A percentile compares a stretch with the other conserved stretches of the same genome.
Conservation (phyloP, 257 asterid genomes). For the Solanum stenotomum region DNA sequence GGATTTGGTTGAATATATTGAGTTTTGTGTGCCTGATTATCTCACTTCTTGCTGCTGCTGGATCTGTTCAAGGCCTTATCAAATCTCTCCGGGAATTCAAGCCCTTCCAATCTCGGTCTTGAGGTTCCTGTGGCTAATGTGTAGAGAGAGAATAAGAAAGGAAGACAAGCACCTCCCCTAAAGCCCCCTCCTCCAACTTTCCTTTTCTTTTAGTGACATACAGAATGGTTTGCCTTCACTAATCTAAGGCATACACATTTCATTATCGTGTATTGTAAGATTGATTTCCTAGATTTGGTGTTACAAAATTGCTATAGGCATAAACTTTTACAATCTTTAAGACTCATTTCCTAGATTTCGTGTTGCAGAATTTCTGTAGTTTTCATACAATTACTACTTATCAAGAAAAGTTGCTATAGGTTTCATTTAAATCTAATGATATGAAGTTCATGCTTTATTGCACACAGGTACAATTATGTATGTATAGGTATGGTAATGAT, state of each 20-base stretch:
- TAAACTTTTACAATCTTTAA: not conserved
- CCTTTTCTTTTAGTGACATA: not conserved
- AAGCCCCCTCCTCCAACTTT: not conserved
- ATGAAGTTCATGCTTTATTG: not conserved
- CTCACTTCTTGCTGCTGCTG: slow-evolving; percentile 55
- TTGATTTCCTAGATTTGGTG: not conserved
- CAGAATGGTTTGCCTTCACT: not conserved
- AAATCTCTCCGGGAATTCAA: slow-evolving; percentile 14
- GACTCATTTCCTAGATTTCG: not conserved
- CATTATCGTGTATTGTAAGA: not conserved
- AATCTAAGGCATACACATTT: not conserved
- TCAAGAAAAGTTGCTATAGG: not conserved
- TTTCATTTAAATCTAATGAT: not conserved
- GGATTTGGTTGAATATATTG: slow-evolving; percentile 40
- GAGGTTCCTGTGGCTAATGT: not conserved
- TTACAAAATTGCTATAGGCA: not conserved
- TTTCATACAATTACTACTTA: not conserved
- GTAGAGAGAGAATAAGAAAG: not conserved
- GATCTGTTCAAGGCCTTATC: slow-evolving; percentile 46
- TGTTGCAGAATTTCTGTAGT: not conserved
- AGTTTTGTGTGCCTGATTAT: slow-evolving; percentile 34
- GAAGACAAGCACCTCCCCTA: not conserved
- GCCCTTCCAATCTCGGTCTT: slow-evolving; percentile 39
- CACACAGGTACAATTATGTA: not conserved
- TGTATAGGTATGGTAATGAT: not conserved